Base-by-base conservation (phyloP, 257 asterid species). In the Dorcoceras hygrometricum region DNA sequence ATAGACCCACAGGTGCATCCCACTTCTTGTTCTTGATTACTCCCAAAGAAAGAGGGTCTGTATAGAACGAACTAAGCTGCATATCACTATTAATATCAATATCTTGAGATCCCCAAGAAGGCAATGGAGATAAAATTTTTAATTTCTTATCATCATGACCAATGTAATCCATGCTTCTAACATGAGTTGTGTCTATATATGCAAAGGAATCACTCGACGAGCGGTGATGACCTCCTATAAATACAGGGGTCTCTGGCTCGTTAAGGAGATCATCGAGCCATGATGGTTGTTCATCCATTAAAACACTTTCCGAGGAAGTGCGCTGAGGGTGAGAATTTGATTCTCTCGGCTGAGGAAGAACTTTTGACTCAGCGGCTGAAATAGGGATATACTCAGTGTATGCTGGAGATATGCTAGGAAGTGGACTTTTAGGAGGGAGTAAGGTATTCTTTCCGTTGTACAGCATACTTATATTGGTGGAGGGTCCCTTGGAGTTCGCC, bases 181-280 rank as follows among this genome's bases (percentile, higher is more conserved):
- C 58, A 68, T 74, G 74, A 63, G 71, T 48, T 27, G 82, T 25
- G 69, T 88, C 98, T 43, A 75, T 58, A 75, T 86, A 89, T 60
- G 98, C 88, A 76, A 89, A 87, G 14, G 98, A 91, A 76, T 91
- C 98, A 67, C 96, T 91, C 36, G 98, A 89, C 65, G 96, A 89
- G 74, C 98, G 96, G n/a, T 96, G 87, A 66, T 91, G 98, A 26
- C 92, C 92, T 72, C 94, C 91, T 83, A 59, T 89, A 7, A 87
- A 87, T 8, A 82, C 96, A 36, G 96, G 98, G 39, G 90, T 89
- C 70, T 91, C 98, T 48, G 98, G 96, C 77, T 91, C 98, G 57
- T 91, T 67, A 8, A 91, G 96, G 58, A 91, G 96, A 39, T 89
- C 98, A 51, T 91, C 94, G 58, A 91, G 83, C 98, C 98, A 91